A percentile compares a stretch with the other conserved stretches of the same genome.
These are phyloP conservation scores for Melanopsichium pennsylvanicum DNA, from an alignment of 1,284 basidiomycete species.

Conservation along the genomic window DNA sequence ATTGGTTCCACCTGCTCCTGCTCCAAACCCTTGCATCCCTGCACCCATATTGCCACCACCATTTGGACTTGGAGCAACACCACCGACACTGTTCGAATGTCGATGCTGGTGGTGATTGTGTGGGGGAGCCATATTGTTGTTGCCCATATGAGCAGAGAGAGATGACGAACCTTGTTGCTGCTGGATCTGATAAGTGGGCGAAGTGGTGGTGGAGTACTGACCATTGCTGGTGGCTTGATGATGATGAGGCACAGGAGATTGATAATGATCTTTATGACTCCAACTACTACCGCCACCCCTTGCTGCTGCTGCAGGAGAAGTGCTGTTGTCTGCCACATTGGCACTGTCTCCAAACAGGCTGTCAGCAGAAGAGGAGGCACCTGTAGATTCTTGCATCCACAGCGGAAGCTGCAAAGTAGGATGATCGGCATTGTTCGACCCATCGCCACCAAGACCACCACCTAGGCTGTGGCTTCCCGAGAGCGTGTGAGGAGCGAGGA, in stretches of 20 bases:
- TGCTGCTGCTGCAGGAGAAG: slow-evolving; percentile 3
- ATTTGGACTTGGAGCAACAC: too few relatives aligned
- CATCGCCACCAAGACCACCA: slow-evolving; percentile 8
- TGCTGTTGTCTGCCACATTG: not conserved
- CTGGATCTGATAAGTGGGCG: slow-evolving; percentile 13
- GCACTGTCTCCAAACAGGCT: slow-evolving; percentile 10
- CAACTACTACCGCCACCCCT: slow-evolving; percentile 19
- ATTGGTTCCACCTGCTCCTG: slow-evolving; percentile 12
- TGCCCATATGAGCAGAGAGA: too few relatives aligned
- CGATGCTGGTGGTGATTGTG: not conserved
- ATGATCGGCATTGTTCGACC: not conserved
- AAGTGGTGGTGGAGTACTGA: slow-evolving; percentile 5
- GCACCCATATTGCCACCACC: too few relatives aligned
- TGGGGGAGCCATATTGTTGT: too few relatives aligned
- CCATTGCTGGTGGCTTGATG: too few relatives aligned
- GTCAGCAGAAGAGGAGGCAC: slow-evolving; percentile 6
- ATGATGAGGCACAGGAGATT: slow-evolving; percentile 31
- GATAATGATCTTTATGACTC: slow-evolving; percentile 39
- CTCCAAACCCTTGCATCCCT: too few relatives aligned
- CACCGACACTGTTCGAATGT: not conserved
- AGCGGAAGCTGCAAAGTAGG: slow-evolving; percentile 34
- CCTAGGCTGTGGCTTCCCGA: slow-evolving; percentile 6
- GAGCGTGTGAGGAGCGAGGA: slow-evolving; percentile 20
- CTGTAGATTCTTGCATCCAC: slow-evolving; percentile 48
- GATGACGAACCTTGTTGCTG: not conserved